Evolutionary conservation across 2,329 filamentous ascomycete genomes (phyloP).

Genomic region (Lasiodiplodia sp.): DNA sequence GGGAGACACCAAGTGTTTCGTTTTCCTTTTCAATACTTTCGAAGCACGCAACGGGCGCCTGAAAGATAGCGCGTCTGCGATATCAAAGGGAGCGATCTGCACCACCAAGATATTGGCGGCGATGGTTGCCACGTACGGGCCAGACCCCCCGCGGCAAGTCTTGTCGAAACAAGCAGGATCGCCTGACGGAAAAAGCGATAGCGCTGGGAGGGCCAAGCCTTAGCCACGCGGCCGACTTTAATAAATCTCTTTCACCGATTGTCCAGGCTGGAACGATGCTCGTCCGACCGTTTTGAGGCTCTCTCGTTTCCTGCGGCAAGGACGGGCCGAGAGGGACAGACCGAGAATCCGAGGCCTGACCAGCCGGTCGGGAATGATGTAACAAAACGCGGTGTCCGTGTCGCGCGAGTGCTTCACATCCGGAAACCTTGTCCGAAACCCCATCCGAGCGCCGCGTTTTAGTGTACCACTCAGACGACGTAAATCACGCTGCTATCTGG

Average conservation of each 20-base stretch:
- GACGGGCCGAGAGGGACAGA: constrained; percentile 17
- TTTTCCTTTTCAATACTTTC: neutral
- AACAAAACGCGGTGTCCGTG: neutral
- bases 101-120: neutral
- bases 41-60: neutral
- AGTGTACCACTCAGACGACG: no score
- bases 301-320: neutral
- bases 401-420: neutral
- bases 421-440: neutral
- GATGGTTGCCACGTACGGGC: neutral
- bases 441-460: neutral
- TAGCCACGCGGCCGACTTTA: neutral
- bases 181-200: neutral
- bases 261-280: constrained; percentile 14
- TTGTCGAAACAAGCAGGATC: constrained; percentile 10
- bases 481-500: no score
- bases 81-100: constrained; percentile 5
- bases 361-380: neutral
- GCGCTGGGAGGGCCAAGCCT: neutral
- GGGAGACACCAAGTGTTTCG: neutral
- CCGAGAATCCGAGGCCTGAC: constrained; percentile 16
- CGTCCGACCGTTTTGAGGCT: constrained; percentile 12
- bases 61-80: neutral
- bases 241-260: neutral
- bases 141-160: neutral